These are phyloP conservation scores for Pelargonium fulgidum DNA, from an alignment of 441 rosid species.

Conservation along the genomic window DNA sequence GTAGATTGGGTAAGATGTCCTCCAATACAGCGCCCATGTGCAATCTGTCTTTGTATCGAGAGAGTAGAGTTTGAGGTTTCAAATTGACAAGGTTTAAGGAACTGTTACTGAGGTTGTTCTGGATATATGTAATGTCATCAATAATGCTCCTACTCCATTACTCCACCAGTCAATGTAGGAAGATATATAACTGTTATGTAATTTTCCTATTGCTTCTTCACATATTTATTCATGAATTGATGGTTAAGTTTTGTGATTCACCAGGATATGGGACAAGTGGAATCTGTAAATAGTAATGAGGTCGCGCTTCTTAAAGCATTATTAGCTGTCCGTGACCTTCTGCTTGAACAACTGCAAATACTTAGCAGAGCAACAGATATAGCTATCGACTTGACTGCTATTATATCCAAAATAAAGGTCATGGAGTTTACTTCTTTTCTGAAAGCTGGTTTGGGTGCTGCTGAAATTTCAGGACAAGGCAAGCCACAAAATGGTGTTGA, in stretches of 20 bases:
- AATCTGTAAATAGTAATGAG: conserved; percentile 40
- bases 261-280: conserved; percentile 43
- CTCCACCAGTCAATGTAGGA: background rate
- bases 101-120: too few relatives aligned
- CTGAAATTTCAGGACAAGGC: conserved; percentile 43
- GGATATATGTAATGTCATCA: background rate
- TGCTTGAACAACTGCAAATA: conserved; percentile 59
- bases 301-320: conserved; percentile 58
- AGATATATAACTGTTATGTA: background rate
- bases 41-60: too few relatives aligned
- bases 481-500: conserved; percentile 60
- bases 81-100: too few relatives aligned
- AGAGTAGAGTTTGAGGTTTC: too few relatives aligned
- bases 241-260: conserved; percentile 24
- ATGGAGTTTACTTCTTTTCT: conserved; percentile 32
- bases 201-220: conserved; percentile 1
- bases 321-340: conserved; percentile 49
- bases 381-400: conserved; percentile 46
- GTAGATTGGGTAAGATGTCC: too few relatives aligned
- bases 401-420: conserved; percentile 43
- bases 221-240: conserved; percentile 17
- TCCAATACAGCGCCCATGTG: too few relatives aligned
- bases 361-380: conserved; percentile 52
- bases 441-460: conserved; percentile 29
- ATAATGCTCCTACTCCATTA: background rate